phyloP scores from a whole-genome alignment of 2,329 filamentous ascomycete species.

The Fusarium proliferatum region DNA sequence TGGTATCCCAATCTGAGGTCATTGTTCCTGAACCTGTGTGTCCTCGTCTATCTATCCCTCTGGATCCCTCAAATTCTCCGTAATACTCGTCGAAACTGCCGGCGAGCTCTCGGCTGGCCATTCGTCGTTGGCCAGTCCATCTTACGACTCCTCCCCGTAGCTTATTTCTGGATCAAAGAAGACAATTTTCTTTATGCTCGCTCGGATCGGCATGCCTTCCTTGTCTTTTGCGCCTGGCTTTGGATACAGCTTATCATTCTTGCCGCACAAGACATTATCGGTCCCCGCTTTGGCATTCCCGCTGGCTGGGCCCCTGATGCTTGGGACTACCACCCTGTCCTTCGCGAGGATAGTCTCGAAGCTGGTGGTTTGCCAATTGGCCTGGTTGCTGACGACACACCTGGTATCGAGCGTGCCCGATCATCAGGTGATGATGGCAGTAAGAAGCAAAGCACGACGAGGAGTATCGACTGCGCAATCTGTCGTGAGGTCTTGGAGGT shows the following conservation, averaged over 20 bases:
- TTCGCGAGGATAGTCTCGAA: constrained; percentile 85
- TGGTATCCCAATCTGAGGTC: constrained; percentile 68
- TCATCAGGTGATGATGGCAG: constrained; percentile 51
- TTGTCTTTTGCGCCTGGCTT: constrained; percentile 75
- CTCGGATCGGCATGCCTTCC: constrained; percentile 73
- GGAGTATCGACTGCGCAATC: constrained; percentile 90
- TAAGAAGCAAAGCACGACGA: constrained; percentile 47
- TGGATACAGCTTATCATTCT: constrained; percentile 87
- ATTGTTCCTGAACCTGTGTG: constrained; percentile 70
- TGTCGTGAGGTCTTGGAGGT: constrained; percentile 94
- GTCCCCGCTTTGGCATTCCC: constrained; percentile 87
- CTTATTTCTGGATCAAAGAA: constrained; percentile 83
- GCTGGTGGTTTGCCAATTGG: constrained; percentile 85
- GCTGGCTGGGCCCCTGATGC: constrained; percentile 75
- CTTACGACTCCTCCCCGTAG: constrained; percentile 80
- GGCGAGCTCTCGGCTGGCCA: constrained; percentile 89
- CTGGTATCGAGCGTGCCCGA: constrained; percentile 44
- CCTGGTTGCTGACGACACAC: constrained; percentile 55
- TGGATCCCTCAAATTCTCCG: constrained; percentile 94
- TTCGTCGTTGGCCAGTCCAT: constrained; percentile 88
- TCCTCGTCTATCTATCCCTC: constrained; percentile 84
- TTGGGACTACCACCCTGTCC: constrained; percentile 94
- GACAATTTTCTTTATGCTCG: constrained; percentile 85
- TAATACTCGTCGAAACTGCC: constrained; percentile 90
- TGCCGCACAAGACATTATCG: constrained; percentile 84